Percentiles rank a stretch among this genome's conserved stretches.
Evolutionary conservation across 2,329 filamentous ascomycete species (phyloP).

Genomic region (Xylariaceae sp.): DNA sequence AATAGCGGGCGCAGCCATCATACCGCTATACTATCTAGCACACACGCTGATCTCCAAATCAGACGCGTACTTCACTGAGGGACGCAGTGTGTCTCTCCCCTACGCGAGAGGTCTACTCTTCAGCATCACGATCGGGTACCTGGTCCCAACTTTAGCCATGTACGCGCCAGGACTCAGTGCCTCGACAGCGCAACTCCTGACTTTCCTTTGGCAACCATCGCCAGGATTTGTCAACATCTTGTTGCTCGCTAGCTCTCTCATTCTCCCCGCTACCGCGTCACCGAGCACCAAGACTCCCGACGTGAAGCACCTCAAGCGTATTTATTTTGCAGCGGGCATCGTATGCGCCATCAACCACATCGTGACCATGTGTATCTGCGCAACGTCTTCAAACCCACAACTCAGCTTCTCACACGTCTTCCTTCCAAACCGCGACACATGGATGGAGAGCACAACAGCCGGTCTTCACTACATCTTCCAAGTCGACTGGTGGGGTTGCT

Average conservation of each 20-base stretch:
- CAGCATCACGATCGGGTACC: constrained; percentile 24
- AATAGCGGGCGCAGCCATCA: constrained; percentile 24
- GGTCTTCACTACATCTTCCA: constrained; percentile 32
- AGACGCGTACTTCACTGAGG: constrained; percentile 21
- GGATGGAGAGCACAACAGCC: constrained; percentile 21
- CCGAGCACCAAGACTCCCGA: constrained; percentile 15
- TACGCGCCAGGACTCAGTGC: constrained; percentile 19
- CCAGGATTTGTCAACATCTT: constrained; percentile 25
- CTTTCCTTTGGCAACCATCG: constrained; percentile 28
- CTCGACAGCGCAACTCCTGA: constrained; percentile 23
- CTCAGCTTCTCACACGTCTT: constrained; percentile 26
- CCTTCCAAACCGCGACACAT: constrained; percentile 18
- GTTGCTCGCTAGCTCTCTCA: constrained; percentile 18
- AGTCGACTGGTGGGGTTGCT: constrained; percentile 27
- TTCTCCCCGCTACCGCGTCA: constrained; percentile 5
- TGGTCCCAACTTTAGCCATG: constrained; percentile 25
- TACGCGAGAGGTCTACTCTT: constrained; percentile 25
- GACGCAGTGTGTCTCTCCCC: constrained; percentile 18
- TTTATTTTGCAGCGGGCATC: constrained; percentile 22
- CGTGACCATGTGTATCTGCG: constrained; percentile 22
- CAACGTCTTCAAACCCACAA: constrained; percentile 21
- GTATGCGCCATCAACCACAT: constrained; percentile 23
- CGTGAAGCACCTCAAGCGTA: constrained; percentile 26
- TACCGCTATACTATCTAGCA: constrained; percentile 26
- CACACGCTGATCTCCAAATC: constrained; percentile 16